Conservation (phyloP, 352 stramenopile species). For the Aphanomyces stellatus region DNA sequence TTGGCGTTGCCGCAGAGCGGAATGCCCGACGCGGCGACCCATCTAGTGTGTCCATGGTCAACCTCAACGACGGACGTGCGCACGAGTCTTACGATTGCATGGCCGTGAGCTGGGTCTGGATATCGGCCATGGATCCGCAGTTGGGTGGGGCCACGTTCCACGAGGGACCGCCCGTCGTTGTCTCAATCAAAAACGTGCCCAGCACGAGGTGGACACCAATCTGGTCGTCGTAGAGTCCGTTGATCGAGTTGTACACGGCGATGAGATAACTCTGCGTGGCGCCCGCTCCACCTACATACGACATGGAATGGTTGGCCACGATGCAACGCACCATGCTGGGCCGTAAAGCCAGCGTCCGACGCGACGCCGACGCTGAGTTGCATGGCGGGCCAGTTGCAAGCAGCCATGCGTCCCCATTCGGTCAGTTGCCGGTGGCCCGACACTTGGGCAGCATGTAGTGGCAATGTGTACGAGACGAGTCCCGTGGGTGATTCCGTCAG, state of each 20-base stretch:
- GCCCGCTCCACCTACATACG: background rate
- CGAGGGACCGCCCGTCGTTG: background rate
- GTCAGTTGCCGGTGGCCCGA: background rate
- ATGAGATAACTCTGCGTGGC: slow-evolving; percentile 11
- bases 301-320: too few relatives aligned
- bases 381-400: background rate
- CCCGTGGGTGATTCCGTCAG: background rate
- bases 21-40: background rate
- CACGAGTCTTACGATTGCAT: background rate
- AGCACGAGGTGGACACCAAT: slow-evolving; percentile 15
- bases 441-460: background rate
- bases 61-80: background rate
- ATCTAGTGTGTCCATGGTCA: too few relatives aligned
- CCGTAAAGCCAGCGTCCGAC: slow-evolving; percentile 17
- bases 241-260: slow-evolving; percentile 19
- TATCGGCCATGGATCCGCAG: slow-evolving; percentile 7
- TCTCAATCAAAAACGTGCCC: slow-evolving; percentile 18
- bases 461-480: slow-evolving; percentile 5
- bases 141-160: slow-evolving; percentile 9
- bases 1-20: background rate
- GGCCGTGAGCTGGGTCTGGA: slow-evolving; percentile 1
- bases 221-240: slow-evolving; percentile 17
- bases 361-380: slow-evolving; percentile 15
- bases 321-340: slow-evolving; percentile 2
- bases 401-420: slow-evolving; percentile 8